phyloP scores from a whole-genome alignment of 768 basidiomycete species.

The Lentinus tigrinus region DNA sequence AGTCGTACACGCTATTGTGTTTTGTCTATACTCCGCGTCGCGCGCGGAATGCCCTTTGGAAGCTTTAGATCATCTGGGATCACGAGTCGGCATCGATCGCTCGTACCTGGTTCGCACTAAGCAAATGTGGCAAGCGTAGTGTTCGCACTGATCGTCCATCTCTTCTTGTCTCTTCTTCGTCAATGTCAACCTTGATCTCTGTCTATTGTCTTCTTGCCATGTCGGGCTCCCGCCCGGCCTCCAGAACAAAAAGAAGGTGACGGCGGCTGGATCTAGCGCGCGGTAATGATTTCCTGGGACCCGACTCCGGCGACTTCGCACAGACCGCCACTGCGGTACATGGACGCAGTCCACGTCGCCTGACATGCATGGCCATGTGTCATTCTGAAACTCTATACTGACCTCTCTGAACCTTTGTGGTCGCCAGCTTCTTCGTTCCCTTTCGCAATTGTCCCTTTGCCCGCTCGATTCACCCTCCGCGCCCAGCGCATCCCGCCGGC shows the following conservation, averaged over 20 bases:
- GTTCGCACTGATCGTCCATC: no score
- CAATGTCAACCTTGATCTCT: neutral
- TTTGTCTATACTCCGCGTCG: neutral
- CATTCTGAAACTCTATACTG: constrained; percentile 1
- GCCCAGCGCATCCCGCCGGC: neutral
- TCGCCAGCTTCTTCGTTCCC: constrained; percentile 1
- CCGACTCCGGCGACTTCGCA: constrained; percentile 1
- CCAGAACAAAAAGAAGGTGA: neutral
- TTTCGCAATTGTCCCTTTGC: neutral
- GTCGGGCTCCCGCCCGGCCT: constrained; percentile 2
- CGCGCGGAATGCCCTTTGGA: neutral
- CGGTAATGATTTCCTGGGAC: neutral
- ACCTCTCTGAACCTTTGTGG: constrained; percentile 7
- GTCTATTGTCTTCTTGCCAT: constrained; percentile 3
- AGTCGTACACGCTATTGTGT: constrained; percentile 6
- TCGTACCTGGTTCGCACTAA: no score
- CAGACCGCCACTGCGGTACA: constrained; percentile 8
- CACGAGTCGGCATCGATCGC: neutral
- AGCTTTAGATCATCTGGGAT: neutral
- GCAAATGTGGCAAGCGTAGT: constrained; percentile 12
- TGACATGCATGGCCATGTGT: constrained; percentile 11
- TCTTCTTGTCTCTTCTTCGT: no score
- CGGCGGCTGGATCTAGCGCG: constrained; percentile 7
- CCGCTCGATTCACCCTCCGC: neutral
- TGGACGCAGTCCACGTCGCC: constrained; percentile 9